Base-by-base conservation (phyloP, 2,329 filamentous ascomycete species). In the Parascedosporium putredinis region DNA sequence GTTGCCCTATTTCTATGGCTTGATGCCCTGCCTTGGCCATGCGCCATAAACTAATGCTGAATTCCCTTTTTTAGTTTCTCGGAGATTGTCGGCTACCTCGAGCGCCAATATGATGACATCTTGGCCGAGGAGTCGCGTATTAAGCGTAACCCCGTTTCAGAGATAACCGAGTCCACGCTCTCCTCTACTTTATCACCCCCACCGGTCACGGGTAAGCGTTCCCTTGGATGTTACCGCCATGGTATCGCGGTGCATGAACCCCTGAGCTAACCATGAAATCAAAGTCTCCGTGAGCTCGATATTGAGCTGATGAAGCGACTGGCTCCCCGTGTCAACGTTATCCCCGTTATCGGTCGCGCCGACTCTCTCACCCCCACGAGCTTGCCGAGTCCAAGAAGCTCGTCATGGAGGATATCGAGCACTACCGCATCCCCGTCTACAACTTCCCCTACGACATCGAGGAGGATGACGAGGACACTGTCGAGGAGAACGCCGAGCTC, bases 401-500 rank as follows among this genome's bases (percentile, higher is more conserved):
- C 54, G 90, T 98, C 64, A 98, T 98, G 93, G 93, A 98, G 76
- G 93, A 98, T 67, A 98, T 98, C 60, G 93, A 98, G 73, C 93
- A 98, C 72, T 98, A 98, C 76, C 86, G 93, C 65, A 98, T 98
- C 60, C 93, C 93, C 44, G 91, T 98, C 57, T 98, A 98, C 81
- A 98, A 98, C 80, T 98, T 98, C 78, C 93, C 93, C 46, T 98
- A 98, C 74, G 93, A 98, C 61, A 95, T 98, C 54, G 93, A 98
- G 71, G 93, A 98, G 75, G 93, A 98, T 61, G 93, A 98, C 58
- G 93, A 98, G 73, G 93, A 98, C 64, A 98, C 93, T 1, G 91
- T 98, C 18, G 93, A 98, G 73, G 93, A 98, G 74, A 98, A 98
- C 62, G 93, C 93, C 51, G 93, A 98, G 74, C 82, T 98, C 53